Conservation (phyloP, 225 moss, liverwort and hornwort species). For the Anthoceros angustus region DNA sequence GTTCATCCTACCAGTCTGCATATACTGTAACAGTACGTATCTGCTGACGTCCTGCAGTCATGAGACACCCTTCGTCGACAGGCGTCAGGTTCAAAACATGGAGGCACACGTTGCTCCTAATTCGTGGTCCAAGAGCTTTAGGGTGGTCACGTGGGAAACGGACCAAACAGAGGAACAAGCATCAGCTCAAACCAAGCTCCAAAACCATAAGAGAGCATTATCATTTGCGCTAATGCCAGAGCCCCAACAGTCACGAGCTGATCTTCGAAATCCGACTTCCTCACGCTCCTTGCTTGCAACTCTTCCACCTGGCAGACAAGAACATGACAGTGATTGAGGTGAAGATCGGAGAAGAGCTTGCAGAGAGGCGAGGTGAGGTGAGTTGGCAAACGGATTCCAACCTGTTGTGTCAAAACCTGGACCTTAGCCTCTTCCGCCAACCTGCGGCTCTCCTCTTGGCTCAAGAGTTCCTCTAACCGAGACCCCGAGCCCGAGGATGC, state of each 20-base stretch:
- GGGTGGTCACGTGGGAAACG: background rate
- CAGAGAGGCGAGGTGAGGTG: too few species aligned
- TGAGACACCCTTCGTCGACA: too few species aligned
- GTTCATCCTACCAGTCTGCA: too few species aligned
- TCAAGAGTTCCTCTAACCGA: background rate
- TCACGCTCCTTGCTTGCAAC: background rate
- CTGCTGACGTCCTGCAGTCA: too few species aligned
- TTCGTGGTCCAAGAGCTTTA: too few species aligned
- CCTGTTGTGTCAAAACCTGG: background rate
- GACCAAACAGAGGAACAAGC: background rate
- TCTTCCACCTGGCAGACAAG: background rate
- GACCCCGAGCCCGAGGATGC: background rate
- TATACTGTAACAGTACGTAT: too few species aligned
- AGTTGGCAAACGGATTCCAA: background rate
- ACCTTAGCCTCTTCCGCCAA: background rate
- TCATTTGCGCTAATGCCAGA: background rate
- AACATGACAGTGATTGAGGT: too few species aligned
- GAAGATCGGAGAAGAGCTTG: too few species aligned
- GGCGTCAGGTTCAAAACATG: too few species aligned
- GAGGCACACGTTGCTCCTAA: too few species aligned
- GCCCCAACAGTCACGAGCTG: background rate
- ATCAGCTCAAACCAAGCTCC: conserved; percentile 1
- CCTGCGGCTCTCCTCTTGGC: background rate
- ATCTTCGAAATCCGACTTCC: background rate
- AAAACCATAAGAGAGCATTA: background rate